Conservation (phyloP, 768 basidiomycete genomes). For the Auriscalpium microsporum region DNA sequence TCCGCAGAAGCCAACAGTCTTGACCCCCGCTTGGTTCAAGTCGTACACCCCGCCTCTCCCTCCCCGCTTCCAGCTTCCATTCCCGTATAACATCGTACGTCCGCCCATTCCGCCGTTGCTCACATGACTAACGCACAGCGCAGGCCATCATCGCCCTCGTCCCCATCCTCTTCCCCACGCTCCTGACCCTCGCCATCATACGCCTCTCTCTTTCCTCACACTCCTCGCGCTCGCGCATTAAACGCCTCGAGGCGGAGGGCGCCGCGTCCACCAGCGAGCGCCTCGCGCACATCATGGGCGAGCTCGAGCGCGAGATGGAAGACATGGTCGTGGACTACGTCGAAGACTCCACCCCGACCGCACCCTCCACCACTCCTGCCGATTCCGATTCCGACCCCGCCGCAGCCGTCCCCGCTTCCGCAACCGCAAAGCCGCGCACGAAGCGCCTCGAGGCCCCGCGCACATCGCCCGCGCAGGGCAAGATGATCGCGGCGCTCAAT, state of each 20-base stretch:
- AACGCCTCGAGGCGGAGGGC: constrained; percentile 47
- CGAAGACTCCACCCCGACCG: constrained; percentile 24
- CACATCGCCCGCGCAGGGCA: constrained; percentile 48
- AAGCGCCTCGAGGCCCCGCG: constrained; percentile 20
- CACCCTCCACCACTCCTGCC: neutral
- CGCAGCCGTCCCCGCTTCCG: neutral
- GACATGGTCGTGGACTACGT: constrained; percentile 52
- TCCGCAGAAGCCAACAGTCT: constrained; percentile 1
- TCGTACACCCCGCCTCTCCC: constrained; percentile 6
- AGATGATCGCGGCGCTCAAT: constrained; percentile 54
- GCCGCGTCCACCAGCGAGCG: constrained; percentile 33
- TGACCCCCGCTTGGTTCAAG: constrained; percentile 5
- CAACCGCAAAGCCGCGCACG: neutral
- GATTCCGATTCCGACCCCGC: neutral
- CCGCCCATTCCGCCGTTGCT: neutral
- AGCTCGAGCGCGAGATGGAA: constrained; percentile 55
- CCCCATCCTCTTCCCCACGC: constrained; percentile 57
- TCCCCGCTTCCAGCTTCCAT: constrained; percentile 19
- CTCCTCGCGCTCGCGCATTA: constrained; percentile 57
- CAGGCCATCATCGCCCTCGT: constrained; percentile 48
- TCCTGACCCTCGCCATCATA: constrained; percentile 44
- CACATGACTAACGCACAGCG: neutral
- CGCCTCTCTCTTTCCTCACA: constrained; percentile 51
- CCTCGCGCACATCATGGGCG: constrained; percentile 48
- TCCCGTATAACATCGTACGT: constrained; percentile 68